Conservation (phyloP, 129 eudicot species). For the Chrysanthemum lavandulifolium region DNA sequence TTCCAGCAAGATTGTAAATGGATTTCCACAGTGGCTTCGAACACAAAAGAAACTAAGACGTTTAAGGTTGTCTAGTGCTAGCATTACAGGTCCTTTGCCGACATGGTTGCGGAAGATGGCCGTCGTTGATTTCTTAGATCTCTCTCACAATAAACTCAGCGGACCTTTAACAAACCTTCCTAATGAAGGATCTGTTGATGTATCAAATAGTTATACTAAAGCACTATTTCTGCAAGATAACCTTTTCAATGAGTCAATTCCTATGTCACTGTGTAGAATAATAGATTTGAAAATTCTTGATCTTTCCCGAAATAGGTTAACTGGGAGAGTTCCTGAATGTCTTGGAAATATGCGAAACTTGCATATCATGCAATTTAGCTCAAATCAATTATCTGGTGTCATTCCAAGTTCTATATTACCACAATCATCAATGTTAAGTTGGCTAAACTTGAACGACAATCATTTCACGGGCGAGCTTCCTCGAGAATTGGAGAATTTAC, state of each 20-base stretch:
- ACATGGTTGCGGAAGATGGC: slow-evolving; percentile 9
- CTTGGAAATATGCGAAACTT: not conserved
- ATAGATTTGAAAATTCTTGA: not conserved
- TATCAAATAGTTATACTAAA: no score
- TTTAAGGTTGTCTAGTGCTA: not conserved
- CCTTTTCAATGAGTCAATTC: slow-evolving; percentile 7
- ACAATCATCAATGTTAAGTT: not conserved
- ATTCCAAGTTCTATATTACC: not conserved
- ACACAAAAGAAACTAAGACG: slow-evolving; percentile 6
- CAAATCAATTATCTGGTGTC: not conserved
- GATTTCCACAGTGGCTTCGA: slow-evolving; percentile 30
- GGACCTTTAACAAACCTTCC: slow-evolving; percentile 1
- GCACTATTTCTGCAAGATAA: slow-evolving; percentile 3
- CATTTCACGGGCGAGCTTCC: not conserved
- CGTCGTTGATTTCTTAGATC: not conserved
- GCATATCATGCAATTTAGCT: not conserved
- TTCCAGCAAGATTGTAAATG: slow-evolving; percentile 2
- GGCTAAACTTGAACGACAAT: not conserved
- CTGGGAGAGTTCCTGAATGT: not conserved
- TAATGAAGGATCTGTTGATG: not conserved
- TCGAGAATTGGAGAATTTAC: not conserved
- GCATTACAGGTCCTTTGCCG: slow-evolving; percentile 9
- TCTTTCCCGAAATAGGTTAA: not conserved
- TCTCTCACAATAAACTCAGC: slow-evolving; percentile 12
- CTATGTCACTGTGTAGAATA: not conserved